Percentiles rank a stretch among this genome's conserved stretches.
phyloP scores from a whole-genome alignment of 164 flowering plant genomes.

The Macadamia integrifolia region DNA sequence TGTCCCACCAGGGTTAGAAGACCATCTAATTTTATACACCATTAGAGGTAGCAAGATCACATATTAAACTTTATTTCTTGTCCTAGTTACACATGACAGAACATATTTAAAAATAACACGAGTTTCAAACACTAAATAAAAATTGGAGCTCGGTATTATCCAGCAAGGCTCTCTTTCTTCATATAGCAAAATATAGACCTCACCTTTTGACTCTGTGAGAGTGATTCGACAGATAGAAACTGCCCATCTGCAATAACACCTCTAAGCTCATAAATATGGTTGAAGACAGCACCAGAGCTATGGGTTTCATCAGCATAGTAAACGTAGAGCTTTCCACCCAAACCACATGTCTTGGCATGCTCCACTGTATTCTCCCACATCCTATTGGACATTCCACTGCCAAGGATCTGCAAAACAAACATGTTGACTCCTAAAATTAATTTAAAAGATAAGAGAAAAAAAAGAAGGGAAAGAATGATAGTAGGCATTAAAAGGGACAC shows the following conservation, averaged over 20 bases:
- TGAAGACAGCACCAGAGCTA: slow-evolving; percentile 42
- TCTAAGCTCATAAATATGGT: slow-evolving; percentile 47
- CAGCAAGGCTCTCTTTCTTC: too few species aligned
- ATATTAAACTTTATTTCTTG: too few species aligned
- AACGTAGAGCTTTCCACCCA: slow-evolving; percentile 49
- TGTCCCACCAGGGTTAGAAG: not conserved
- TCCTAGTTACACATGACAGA: too few species aligned
- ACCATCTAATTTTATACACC: too few species aligned
- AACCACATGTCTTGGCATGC: slow-evolving; percentile 56
- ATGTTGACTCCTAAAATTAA: not conserved
- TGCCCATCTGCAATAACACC: slow-evolving; percentile 51
- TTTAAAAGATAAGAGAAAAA: not conserved
- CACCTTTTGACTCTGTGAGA: slow-evolving; percentile 49
- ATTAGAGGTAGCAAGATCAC: too few species aligned
- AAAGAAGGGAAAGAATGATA: not conserved
- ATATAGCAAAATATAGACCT: not conserved
- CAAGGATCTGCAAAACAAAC: slow-evolving; percentile 33
- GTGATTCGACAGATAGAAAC: slow-evolving; percentile 42
- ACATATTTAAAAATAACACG: too few species aligned
- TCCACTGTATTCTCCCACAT: slow-evolving; percentile 69
- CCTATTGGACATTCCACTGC: slow-evolving; percentile 62
- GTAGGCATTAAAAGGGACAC: not conserved
- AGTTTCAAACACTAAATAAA: too few species aligned
- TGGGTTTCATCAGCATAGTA: slow-evolving; percentile 37
- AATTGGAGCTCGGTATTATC: too few species aligned